Evolutionary conservation across 179 eudicot genomes (phyloP).

Genomic region (Gypsophila paniculata): DNA sequence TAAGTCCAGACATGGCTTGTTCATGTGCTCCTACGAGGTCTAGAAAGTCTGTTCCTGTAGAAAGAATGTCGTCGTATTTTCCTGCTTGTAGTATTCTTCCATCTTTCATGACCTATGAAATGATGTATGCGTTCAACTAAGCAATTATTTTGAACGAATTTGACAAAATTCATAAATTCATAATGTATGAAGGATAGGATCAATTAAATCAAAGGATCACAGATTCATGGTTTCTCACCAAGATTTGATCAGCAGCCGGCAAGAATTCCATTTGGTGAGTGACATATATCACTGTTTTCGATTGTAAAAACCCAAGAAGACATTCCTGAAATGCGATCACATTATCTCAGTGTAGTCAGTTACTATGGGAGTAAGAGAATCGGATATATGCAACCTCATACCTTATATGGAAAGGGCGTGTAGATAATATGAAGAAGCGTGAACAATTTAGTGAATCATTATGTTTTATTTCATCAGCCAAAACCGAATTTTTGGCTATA

Average conservation of each 20-base stretch:
- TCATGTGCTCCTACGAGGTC: slow-evolving; percentile 76
- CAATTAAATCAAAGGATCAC: no score
- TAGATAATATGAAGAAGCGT: no score
- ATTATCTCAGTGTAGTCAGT: no score
- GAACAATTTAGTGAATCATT: background rate
- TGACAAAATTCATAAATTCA: background rate
- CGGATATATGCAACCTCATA: no score
- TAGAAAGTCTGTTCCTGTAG: slow-evolving; percentile 62
- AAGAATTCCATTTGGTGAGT: slow-evolving; percentile 83
- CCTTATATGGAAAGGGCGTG: no score
- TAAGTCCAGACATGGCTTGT: slow-evolving; percentile 53
- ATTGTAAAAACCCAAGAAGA: slow-evolving; percentile 45
- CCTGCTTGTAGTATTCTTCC: slow-evolving; percentile 65
- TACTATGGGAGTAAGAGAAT: no score
- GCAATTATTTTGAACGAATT: no score
- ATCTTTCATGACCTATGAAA: slow-evolving; percentile 66
- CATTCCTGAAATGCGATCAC: slow-evolving; percentile 63
- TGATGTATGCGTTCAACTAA: no score
- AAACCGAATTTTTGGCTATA: no score
- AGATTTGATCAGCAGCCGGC: slow-evolving; percentile 60
- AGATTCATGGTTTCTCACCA: no score
- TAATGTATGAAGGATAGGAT: no score
- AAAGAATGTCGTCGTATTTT: slow-evolving; percentile 54
- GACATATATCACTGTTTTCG: slow-evolving; percentile 67
- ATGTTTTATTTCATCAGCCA: no score